A percentile compares a stretch with the other conserved stretches of the same genome.
These are phyloP conservation scores for Linaria vulgaris DNA, from an alignment of 257 asterid genomes.

Conservation along the genomic window DNA sequence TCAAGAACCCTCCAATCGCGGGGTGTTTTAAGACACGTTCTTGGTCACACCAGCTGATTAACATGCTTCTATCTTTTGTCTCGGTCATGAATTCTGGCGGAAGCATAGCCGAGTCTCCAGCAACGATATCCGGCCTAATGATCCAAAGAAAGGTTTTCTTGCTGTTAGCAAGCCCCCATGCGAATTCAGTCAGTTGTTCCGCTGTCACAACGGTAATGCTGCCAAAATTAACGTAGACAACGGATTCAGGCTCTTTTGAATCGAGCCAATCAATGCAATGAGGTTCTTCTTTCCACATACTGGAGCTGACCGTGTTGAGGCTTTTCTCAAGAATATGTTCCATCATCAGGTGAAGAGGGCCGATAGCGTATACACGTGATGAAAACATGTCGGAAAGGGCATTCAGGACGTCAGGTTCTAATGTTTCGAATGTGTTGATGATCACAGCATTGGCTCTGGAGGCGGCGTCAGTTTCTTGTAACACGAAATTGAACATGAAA, in stretches of 20 bases:
- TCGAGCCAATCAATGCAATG: slow-evolving; percentile 44
- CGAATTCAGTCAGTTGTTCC: slow-evolving; percentile 41
- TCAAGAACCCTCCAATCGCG: slow-evolving; percentile 47
- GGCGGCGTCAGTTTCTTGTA: background rate
- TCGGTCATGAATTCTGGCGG: slow-evolving; percentile 37
- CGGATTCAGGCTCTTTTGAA: slow-evolving; percentile 33
- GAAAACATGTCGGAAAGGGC: slow-evolving; percentile 35
- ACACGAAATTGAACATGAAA: slow-evolving; percentile 27
- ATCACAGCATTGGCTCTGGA: slow-evolving; percentile 36
- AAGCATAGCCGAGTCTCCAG: slow-evolving; percentile 34
- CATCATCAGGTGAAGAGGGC: slow-evolving; percentile 36
- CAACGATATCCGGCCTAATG: slow-evolving; percentile 41
- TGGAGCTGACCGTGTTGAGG: slow-evolving; percentile 27
- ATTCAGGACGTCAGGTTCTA: slow-evolving; percentile 32
- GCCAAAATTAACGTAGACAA: slow-evolving; percentile 45
- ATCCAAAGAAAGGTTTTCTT: slow-evolving; percentile 46
- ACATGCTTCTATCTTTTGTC: slow-evolving; percentile 42
- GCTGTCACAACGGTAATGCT: slow-evolving; percentile 39
- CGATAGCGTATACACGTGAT: slow-evolving; percentile 28
- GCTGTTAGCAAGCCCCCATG: slow-evolving; percentile 54
- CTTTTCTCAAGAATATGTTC: slow-evolving; percentile 26
- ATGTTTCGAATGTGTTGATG: slow-evolving; percentile 46
- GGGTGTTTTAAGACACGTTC: slow-evolving; percentile 45
- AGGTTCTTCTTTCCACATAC: slow-evolving; percentile 46
- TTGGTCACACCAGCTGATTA: slow-evolving; percentile 47